Conservation (phyloP, 768 basidiomycete genomes). For the Pisolithus orientalis region DNA sequence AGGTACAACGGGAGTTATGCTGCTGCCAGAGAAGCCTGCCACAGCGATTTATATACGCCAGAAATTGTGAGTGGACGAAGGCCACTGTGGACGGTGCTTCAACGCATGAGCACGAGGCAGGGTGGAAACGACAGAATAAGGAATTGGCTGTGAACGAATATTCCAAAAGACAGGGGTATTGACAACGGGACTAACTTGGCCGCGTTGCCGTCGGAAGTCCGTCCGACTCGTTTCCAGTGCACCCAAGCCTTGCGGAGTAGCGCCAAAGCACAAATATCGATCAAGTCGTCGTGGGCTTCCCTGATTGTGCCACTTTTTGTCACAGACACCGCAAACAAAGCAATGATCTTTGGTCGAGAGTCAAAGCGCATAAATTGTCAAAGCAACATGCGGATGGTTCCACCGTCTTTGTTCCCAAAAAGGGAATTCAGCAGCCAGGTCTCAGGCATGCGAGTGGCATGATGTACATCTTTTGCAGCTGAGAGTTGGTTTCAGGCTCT, state of each 20-base stretch:
- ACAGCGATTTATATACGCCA: constrained; percentile 12
- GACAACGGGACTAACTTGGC: neutral
- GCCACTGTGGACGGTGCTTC: constrained; percentile 15
- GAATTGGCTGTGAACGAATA: constrained; percentile 1
- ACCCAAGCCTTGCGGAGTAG: neutral
- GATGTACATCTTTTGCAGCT: too few species aligned
- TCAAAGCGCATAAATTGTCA: neutral
- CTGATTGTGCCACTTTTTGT: neutral
- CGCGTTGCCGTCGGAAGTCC: neutral
- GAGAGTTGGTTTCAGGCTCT: too few species aligned
- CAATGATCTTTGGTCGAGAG: neutral
- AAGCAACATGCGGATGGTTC: neutral
- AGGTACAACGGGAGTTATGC: neutral
- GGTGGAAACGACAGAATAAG: constrained; percentile 1
- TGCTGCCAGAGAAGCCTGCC: neutral
- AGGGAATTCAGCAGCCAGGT: neutral
- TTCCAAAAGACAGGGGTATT: constrained; percentile 1
- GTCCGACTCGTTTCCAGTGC: neutral
- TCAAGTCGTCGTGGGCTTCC: too few species aligned
- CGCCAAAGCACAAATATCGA: too few species aligned
- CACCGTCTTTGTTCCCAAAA: neutral
- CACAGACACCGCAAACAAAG: neutral
- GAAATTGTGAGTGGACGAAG: constrained; percentile 19
- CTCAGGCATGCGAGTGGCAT: neutral
- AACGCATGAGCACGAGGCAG: constrained; percentile 27